Percentiles rank a stretch among this genome's conserved stretches.
These are phyloP conservation scores for Pestalotiopsis sp. DNA, from an alignment of 2,329 filamentous ascomycete genomes.

Conservation along the genomic window DNA sequence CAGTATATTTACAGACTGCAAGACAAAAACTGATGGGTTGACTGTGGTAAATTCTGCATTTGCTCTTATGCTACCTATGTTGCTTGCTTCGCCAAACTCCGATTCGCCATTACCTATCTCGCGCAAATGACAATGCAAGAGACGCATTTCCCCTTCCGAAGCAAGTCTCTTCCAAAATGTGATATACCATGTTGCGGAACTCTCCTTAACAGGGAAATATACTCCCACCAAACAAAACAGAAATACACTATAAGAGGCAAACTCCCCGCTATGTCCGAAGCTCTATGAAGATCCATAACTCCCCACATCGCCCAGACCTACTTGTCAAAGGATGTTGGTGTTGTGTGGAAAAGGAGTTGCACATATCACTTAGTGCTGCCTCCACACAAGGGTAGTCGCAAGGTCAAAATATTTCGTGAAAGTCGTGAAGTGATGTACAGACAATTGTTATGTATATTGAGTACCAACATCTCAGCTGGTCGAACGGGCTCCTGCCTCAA, in stretches of 20 bases:
- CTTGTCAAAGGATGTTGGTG: not conserved
- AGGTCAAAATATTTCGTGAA: slow-evolving; percentile 3
- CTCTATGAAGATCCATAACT: not conserved
- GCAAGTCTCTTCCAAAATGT: not conserved
- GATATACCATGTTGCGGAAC: not conserved
- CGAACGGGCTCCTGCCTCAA: slow-evolving; percentile 45
- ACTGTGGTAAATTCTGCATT: not conserved
- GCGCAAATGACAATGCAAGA: not conserved
- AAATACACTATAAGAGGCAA: slow-evolving; percentile 1
- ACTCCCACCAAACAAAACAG: not conserved
- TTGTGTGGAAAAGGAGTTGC: not conserved
- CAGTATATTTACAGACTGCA: no score
- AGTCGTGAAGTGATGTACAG: slow-evolving; percentile 12
- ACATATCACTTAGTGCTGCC: not conserved
- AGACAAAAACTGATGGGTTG: no score
- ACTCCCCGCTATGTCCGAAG: slow-evolving; percentile 8
- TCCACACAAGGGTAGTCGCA: not conserved
- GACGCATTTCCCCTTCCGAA: not conserved
- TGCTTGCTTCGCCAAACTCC: slow-evolving; percentile 7
- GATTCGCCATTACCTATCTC: not conserved
- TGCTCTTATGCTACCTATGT: slow-evolving; percentile 4
- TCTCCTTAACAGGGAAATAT: not conserved
- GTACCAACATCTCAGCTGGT: slow-evolving; percentile 15
- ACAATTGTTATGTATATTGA: slow-evolving; percentile 11
- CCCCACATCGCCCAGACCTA: not conserved